Evolutionary conservation across 2,329 filamentous ascomycete species (phyloP), one percentile per base, ranked within the genome.

Genomic region (Fusarium sublunatum): DNA sequence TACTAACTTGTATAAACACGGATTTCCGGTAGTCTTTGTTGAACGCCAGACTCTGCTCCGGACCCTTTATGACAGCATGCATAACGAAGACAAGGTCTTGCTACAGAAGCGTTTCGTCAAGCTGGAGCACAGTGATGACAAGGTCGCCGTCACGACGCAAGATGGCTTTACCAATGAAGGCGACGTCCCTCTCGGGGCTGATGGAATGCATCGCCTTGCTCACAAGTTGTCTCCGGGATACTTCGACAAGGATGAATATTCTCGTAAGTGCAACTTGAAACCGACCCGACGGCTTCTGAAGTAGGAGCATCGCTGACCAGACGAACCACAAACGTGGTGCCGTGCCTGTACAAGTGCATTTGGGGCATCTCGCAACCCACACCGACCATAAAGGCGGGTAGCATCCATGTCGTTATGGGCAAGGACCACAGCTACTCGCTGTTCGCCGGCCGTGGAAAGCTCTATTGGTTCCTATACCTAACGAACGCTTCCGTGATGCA

Each of bases 141-240:
- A 39, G 3, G 9, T 59, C 2, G 31, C 54, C 10, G 57, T 59
- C 0, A 53, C 26, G 0, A 59, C 19, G 6, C 39, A 12, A 1
- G 53, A 47, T 39, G 50, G n/a, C 50, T 59, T 6, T 39, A 7
- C 55, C 0, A 74, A 73, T 34, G 35, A 59, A 1, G 78, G 76
- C 0, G 69, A 74, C 15, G 59, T 81, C 0, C 61, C 81, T 0
- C 67, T 80, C 0, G 77, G 79, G 0, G 74, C 76, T 1, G 79
- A 81, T 41, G 79, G 79, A 2, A 74, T 74, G 73, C 58, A 58
- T 58, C 60, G 44, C n/a, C 24, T 68, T 0, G 61, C 49, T 1
- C 55, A 56, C 1, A 6, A 61, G 9, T 10, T 12, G 2, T 43
- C 42, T 0, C 64, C 65, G 0, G 54, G 47, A 0, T 62, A 58